phyloP scores from a whole-genome alignment of 2,329 filamentous ascomycete species.

The Talaromyces sp. region DNA sequence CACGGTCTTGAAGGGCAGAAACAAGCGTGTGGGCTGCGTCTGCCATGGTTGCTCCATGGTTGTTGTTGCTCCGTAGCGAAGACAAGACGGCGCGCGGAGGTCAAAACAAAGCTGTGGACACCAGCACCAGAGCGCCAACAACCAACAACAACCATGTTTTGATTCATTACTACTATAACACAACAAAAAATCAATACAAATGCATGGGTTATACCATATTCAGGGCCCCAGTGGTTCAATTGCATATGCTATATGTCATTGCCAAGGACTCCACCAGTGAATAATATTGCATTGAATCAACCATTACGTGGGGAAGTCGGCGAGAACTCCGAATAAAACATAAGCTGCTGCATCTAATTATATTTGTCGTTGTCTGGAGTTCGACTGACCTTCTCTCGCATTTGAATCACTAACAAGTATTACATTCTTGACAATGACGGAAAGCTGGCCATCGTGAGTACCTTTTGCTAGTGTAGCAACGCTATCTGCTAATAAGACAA shows the following conservation, averaged over 20 bases:
- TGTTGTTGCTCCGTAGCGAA: neutral
- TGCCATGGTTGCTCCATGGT: constrained; percentile 12
- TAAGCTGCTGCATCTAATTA: neutral
- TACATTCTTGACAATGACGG: neutral
- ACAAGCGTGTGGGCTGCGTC: constrained; percentile 18
- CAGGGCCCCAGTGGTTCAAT: too few species aligned
- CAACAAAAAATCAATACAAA: neutral
- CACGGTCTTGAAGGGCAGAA: constrained; percentile 24
- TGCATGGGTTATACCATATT: too few species aligned
- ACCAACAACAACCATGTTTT: neutral
- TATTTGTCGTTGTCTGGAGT: neutral
- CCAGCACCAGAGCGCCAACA: neutral
- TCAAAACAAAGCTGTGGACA: neutral
- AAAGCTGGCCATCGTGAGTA: neutral
- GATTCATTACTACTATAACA: neutral
- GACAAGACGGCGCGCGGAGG: neutral
- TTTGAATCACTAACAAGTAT: neutral
- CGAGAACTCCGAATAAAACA: neutral
- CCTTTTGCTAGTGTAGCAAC: neutral
- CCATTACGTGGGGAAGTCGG: neutral
- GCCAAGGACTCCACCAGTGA: neutral
- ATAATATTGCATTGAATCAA: neutral
- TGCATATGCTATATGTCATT: neutral
- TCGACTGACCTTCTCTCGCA: neutral
- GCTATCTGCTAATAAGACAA: neutral